phyloP scores from a whole-genome alignment of 805 yeast species.

The Kazachstania martiniae region DNA sequence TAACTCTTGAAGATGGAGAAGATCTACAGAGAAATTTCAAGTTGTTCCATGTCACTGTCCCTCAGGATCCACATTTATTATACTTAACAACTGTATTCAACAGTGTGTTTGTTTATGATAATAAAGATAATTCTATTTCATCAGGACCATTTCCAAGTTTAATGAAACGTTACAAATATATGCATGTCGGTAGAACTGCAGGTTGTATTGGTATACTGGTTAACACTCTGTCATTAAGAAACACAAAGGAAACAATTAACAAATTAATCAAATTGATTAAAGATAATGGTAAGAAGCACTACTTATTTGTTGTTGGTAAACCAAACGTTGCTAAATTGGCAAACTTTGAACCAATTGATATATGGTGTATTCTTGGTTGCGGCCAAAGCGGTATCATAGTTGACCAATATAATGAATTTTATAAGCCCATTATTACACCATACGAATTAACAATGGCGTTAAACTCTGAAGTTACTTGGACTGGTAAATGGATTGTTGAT shows the following conservation, averaged over 20 bases:
- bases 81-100: conserved; percentile 63
- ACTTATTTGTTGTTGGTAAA: conserved; percentile 92
- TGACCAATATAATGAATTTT: conserved; percentile 69
- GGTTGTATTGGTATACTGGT: conserved; percentile 87
- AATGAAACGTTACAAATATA: conserved; percentile 71
- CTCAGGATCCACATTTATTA: conserved; percentile 70
- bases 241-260: conserved; percentile 59
- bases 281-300: conserved; percentile 79
- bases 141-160: conserved; percentile 68
- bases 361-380: conserved; percentile 93
- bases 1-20: conserved; percentile 9
- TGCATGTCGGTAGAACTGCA: conserved; percentile 84
- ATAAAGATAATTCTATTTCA: conserved; percentile 22
- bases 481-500: conserved; percentile 86
- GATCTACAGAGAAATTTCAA: conserved; percentile 35
- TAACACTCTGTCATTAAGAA: conserved; percentile 74
- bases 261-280: conserved; percentile 49
- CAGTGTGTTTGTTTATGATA: conserved; percentile 41
- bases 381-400: conserved; percentile 86
- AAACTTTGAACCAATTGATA: conserved; percentile 85
- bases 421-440: conserved; percentile 88
- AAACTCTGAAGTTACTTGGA: conserved; percentile 69
- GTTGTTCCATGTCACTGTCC: conserved; percentile 60
- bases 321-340: conserved; percentile 97
- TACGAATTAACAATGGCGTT: conserved; percentile 81